These are phyloP conservation scores for Penicillium sp. DNA, from an alignment of 2,329 filamentous ascomycete genomes.

Conservation along the genomic window DNA sequence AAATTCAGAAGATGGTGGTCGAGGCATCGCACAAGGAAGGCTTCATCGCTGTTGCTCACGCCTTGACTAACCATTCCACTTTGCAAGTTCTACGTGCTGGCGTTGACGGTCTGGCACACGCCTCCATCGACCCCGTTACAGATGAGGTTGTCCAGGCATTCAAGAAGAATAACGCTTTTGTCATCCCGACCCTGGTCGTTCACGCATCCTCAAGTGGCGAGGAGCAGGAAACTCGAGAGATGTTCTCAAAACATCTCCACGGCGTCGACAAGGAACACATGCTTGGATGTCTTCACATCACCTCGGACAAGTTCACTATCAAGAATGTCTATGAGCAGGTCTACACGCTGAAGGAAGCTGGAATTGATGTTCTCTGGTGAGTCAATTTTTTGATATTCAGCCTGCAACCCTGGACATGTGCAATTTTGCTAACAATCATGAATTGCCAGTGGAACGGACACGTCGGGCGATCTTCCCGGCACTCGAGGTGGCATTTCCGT, in stretches of 20 bases:
- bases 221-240: constrained; percentile 9
- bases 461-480: constrained; percentile 1
- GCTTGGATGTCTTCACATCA: constrained; percentile 6
- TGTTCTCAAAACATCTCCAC: constrained; percentile 1
- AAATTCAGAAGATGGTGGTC: constrained; percentile 9
- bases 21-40: constrained; percentile 5
- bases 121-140: constrained; percentile 7
- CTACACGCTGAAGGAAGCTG: constrained; percentile 6
- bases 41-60: constrained; percentile 8
- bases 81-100: constrained; percentile 6
- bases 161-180: constrained; percentile 9
- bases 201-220: constrained; percentile 7
- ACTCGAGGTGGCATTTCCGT: constrained; percentile 6
- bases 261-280: constrained; percentile 5
- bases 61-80: constrained; percentile 7
- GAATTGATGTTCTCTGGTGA: constrained; percentile 10
- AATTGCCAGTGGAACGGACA: constrained; percentile 8
- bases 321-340: constrained; percentile 6
- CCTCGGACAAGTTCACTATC: constrained; percentile 4
- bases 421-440: too few relatives aligned
- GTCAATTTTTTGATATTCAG: not conserved
- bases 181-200: constrained; percentile 4
- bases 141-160: constrained; percentile 9
- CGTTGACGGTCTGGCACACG: constrained; percentile 6
- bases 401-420: not conserved